Conservation (phyloP, 2,329 filamentous ascomycete species). For the Microdochium bolleyi region DNA sequence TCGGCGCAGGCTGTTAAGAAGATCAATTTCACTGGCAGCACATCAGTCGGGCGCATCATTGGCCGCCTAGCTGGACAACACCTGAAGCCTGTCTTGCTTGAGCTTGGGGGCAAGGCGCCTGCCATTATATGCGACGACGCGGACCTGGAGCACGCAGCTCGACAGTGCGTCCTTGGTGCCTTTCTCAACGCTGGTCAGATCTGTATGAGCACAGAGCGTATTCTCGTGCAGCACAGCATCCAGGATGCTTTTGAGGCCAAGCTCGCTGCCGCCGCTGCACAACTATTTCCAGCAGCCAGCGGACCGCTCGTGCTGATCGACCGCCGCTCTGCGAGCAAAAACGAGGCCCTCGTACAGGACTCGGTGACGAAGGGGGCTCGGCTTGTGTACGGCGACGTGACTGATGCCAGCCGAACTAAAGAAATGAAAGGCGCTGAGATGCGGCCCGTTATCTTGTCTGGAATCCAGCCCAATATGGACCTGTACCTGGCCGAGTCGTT, state of each 20-base stretch:
- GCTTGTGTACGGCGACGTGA: constrained; percentile 31
- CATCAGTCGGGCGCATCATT: constrained; percentile 65
- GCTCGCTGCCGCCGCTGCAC: constrained; percentile 7
- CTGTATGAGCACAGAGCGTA: constrained; percentile 78
- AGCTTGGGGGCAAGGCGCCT: constrained; percentile 76
- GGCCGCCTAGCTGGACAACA: constrained; percentile 61
- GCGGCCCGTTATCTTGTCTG: constrained; percentile 59
- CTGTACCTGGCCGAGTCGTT: constrained; percentile 71
- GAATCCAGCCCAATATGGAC: constrained; percentile 64
- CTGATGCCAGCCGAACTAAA: constrained; percentile 19
- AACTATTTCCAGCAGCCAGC: background rate
- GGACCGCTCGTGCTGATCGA: background rate
- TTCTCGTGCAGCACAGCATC: constrained; percentile 48
- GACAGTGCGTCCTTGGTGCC: constrained; percentile 59
- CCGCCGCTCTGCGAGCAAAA: constrained; percentile 41
- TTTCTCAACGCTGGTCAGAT: constrained; percentile 73
- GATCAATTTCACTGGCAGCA: constrained; percentile 81
- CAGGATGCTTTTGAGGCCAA: constrained; percentile 32
- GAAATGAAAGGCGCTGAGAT: no score
- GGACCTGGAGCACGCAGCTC: constrained; percentile 63
- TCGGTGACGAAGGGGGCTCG: constrained; percentile 60
- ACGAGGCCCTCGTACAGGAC: constrained; percentile 58
- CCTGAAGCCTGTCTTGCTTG: constrained; percentile 72
- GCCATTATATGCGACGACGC: constrained; percentile 77
- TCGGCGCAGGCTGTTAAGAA: constrained; percentile 62